Conservation (phyloP, 2,329 filamentous ascomycete species). For the Ascochyta lentis region DNA sequence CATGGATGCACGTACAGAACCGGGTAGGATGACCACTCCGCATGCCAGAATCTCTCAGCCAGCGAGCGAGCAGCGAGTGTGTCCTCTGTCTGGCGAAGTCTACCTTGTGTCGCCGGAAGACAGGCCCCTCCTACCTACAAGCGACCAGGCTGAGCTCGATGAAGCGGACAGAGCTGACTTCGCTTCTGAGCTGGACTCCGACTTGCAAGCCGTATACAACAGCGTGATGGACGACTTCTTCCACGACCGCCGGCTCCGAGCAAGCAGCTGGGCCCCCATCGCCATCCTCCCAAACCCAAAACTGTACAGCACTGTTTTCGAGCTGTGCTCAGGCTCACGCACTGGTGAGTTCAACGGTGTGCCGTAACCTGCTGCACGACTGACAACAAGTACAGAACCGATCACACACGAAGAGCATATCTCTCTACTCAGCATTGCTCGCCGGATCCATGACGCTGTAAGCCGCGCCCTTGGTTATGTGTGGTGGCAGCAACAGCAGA, state of each 20-base stretch:
- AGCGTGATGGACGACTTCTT: background rate
- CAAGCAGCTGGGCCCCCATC: background rate
- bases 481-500: background rate
- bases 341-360: background rate
- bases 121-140: background rate
- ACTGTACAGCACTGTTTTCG: background rate
- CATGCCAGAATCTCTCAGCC: background rate
- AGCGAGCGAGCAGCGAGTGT: background rate
- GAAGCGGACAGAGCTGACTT: background rate
- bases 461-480: background rate
- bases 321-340: background rate
- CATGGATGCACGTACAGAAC: background rate
- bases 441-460: background rate
- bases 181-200: background rate
- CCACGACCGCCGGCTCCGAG: background rate
- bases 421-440: background rate
- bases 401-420: background rate
- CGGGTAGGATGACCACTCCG: background rate
- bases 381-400: background rate
- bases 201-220: background rate
- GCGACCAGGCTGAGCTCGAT: background rate
- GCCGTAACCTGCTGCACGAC: no score
- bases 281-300: background rate
- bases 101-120: background rate
- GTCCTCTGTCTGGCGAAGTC: background rate